phyloP scores from a whole-genome alignment of 768 basidiomycete genomes.

The Pleurotus djamor region DNA sequence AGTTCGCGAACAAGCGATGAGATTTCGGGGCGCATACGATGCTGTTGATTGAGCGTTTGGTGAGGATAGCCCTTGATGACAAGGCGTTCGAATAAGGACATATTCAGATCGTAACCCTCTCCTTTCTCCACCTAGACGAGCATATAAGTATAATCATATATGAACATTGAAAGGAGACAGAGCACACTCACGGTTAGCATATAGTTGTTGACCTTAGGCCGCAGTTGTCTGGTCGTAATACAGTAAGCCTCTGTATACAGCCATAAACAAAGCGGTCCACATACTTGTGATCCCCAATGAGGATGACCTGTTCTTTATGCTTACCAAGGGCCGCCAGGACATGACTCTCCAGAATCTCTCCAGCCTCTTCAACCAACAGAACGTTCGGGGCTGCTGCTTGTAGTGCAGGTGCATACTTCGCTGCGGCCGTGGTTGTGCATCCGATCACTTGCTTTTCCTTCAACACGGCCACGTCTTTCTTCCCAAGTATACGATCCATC shows the following conservation, averaged over 20 bases:
- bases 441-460: slow-evolving; percentile 54
- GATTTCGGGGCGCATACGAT: slow-evolving; percentile 77
- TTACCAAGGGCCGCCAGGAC: slow-evolving; percentile 53
- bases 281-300: slow-evolving; percentile 76
- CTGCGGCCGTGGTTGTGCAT: slow-evolving; percentile 70
- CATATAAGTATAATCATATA: too few relatives aligned
- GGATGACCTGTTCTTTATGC: slow-evolving; percentile 49
- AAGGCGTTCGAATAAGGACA: slow-evolving; percentile 68
- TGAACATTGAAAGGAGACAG: too few relatives aligned
- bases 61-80: slow-evolving; percentile 65
- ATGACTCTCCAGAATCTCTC: slow-evolving; percentile 71
- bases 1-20: slow-evolving; percentile 57
- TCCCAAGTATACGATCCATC: slow-evolving; percentile 31
- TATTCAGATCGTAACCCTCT: slow-evolving; percentile 65
- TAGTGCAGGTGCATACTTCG: too few relatives aligned
- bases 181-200: slow-evolving; percentile 44
- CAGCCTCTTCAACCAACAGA: slow-evolving; percentile 69
- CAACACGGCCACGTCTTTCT: slow-evolving; percentile 30
- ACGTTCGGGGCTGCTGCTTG: too few relatives aligned
- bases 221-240: slow-evolving; percentile 55
- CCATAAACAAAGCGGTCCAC: slow-evolving; percentile 13
- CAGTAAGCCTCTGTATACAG: background rate
- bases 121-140: slow-evolving; percentile 70
- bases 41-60: slow-evolving; percentile 50
- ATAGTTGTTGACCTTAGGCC: slow-evolving; percentile 72